These are phyloP conservation scores for Artemisia tridentata DNA, from an alignment of 129 eudicot species.

Conservation along the genomic window DNA sequence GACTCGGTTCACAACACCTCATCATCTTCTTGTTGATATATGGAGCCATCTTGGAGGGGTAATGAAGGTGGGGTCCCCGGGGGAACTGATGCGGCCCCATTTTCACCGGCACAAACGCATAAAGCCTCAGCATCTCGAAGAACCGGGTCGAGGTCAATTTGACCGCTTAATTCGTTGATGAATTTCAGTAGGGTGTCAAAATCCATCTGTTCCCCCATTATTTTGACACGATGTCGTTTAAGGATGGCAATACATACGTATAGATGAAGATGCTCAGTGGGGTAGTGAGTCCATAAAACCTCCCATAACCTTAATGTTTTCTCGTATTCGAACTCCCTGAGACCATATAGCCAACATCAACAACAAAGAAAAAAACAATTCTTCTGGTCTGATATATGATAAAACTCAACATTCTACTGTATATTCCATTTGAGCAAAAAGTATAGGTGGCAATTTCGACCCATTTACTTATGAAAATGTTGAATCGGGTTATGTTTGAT, in stretches of 20 bases:
- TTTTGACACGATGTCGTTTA: slow-evolving; percentile 68
- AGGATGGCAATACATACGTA: slow-evolving; percentile 82
- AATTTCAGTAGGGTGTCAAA: slow-evolving; percentile 88
- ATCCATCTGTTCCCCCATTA: slow-evolving; percentile 96
- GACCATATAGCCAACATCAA: background rate
- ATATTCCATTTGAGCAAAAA: too few species aligned
- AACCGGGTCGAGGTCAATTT: slow-evolving; percentile 62
- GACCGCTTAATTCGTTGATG: slow-evolving; percentile 84
- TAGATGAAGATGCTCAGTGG: slow-evolving; percentile 86
- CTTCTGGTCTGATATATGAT: too few species aligned
- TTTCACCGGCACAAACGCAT: slow-evolving; percentile 88
- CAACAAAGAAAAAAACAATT: too few species aligned
- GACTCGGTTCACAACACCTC: slow-evolving; percentile 43
- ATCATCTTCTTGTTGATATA: slow-evolving; percentile 62
- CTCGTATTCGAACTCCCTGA: slow-evolving; percentile 87
- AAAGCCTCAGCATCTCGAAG: slow-evolving; percentile 91
- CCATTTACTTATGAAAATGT: background rate
- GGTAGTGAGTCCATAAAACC: slow-evolving; percentile 81
- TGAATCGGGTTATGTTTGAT: background rate
- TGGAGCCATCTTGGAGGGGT: slow-evolving; percentile 59
- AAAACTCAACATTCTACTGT: too few species aligned
- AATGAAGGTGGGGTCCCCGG: slow-evolving; percentile 96
- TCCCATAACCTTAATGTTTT: slow-evolving; percentile 80
- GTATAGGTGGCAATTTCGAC: background rate
- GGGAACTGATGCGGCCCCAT: slow-evolving; percentile 82